phyloP scores from a whole-genome alignment of 345 rosid species.

The Gynandropsis gynandra region DNA sequence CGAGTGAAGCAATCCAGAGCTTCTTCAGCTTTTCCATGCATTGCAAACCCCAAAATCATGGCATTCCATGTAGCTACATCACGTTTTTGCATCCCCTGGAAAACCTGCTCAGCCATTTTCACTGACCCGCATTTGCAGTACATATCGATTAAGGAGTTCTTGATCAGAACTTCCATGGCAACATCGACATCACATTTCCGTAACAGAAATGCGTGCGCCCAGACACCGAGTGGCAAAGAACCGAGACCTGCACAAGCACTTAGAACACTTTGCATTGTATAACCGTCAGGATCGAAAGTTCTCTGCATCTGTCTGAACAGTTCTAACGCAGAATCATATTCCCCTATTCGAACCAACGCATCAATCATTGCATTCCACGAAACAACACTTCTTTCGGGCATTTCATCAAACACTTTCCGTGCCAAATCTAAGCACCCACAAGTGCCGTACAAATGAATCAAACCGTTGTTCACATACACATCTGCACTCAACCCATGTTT shows the following conservation, averaged over 20 bases:
- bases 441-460: conserved; percentile 64
- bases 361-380: conserved; percentile 74
- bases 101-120: conserved; percentile 52
- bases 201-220: conserved; percentile 63
- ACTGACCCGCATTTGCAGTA: conserved; percentile 71
- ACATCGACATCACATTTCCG: conserved; percentile 28
- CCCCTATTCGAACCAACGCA: conserved; percentile 54
- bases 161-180: conserved; percentile 43
- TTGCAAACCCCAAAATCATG: conserved; percentile 66
- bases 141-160: conserved; percentile 68
- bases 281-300: conserved; percentile 55
- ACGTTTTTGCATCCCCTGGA: conserved; percentile 48
- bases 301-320: conserved; percentile 45
- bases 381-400: conserved; percentile 60
- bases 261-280: conserved; percentile 57
- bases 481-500: conserved; percentile 58
- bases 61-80: conserved; percentile 72
- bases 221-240: conserved; percentile 60
- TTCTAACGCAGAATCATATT: conserved; percentile 43
- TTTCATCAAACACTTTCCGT: conserved; percentile 50
- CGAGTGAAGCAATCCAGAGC: conserved; percentile 44
- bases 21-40: conserved; percentile 53
- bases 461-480: conserved; percentile 66
- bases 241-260: conserved; percentile 65
- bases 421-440: conserved; percentile 56